These are phyloP conservation scores for Arthrobotrys entomopaga DNA, from an alignment of 2,329 filamentous ascomycete genomes.

Conservation along the genomic window DNA sequence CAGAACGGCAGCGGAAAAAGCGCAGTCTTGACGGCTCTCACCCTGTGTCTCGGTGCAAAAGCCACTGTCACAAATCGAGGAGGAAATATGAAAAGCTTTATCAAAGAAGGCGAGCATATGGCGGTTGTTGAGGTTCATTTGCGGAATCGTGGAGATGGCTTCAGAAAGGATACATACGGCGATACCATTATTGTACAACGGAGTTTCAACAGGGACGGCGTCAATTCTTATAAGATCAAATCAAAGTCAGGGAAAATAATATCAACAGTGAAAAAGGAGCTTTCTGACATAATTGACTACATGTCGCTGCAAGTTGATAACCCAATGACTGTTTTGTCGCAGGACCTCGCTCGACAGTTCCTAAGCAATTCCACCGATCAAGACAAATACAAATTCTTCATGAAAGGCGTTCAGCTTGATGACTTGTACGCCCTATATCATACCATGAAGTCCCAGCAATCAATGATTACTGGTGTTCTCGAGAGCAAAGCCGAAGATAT, in stretches of 20 bases:
- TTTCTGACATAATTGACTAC: conserved; percentile 93
- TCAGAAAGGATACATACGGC: conserved; percentile 83
- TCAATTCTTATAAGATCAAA: conserved; percentile 88
- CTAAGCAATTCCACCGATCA: conserved; percentile 82
- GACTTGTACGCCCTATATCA: conserved; percentile 91
- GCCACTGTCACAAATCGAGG: conserved; percentile 92
- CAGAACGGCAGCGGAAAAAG: conserved; percentile 99
- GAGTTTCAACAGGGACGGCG: conserved; percentile 78
- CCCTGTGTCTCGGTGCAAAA: conserved; percentile 92
- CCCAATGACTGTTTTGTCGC: conserved; percentile 92
- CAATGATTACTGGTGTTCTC: conserved; percentile 75
- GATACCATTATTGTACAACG: conserved; percentile 89
- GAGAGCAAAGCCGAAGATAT: conserved; percentile 72
- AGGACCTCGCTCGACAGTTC: conserved; percentile 94
- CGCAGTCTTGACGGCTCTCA: conserved; percentile 90
- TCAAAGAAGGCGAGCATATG: conserved; percentile 85
- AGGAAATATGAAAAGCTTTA: conserved; percentile 85
- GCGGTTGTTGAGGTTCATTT: conserved; percentile 82
- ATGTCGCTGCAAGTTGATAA: conserved; percentile 96
- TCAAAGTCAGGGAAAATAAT: conserved; percentile 74
- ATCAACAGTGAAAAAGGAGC: conserved; percentile 83
- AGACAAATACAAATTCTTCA: conserved; percentile 96
- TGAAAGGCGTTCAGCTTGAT: conserved; percentile 92
- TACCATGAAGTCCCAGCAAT: conserved; percentile 80
- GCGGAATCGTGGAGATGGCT: conserved; percentile 91